phyloP scores from a whole-genome alignment of 2,329 filamentous ascomycete genomes.

The Cladosporium sp. region DNA sequence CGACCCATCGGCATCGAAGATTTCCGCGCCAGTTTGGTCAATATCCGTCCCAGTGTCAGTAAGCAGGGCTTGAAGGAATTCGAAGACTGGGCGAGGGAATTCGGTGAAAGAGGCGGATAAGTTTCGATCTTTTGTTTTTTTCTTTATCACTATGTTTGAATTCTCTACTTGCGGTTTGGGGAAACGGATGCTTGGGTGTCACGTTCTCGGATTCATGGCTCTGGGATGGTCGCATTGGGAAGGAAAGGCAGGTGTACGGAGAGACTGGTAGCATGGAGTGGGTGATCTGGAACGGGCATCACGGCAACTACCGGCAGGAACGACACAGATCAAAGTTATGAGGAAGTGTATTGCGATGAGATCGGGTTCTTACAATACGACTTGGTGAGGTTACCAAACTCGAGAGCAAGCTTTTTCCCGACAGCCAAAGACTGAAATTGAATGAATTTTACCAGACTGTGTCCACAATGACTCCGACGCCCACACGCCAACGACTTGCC shows the following conservation, averaged over 20 bases:
- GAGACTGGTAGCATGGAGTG: no score
- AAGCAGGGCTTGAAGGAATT: constrained; percentile 80
- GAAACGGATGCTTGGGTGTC: neutral
- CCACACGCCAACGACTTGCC: no score
- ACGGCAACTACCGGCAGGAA: neutral
- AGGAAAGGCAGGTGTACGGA: neutral
- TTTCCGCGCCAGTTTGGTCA: constrained; percentile 77
- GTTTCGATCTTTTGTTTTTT: neutral
- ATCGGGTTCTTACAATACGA: neutral
- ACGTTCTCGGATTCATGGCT: neutral
- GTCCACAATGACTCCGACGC: neutral
- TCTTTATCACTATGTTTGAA: neutral
- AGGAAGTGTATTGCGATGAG: no score
- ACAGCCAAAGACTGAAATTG: neutral
- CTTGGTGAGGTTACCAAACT: neutral
- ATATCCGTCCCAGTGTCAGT: constrained; percentile 86
- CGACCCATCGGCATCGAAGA: constrained; percentile 77
- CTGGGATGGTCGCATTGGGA: neutral
- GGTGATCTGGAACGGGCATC: neutral
- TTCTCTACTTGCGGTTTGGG: neutral
- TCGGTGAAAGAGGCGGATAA: constrained; percentile 82
- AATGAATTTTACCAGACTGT: neutral
- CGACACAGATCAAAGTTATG: neutral
- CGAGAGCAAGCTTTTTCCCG: neutral
- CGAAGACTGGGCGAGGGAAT: constrained; percentile 90